Conservation (phyloP, 2,329 filamentous ascomycete species). For the Zopfia rhizophila region DNA sequence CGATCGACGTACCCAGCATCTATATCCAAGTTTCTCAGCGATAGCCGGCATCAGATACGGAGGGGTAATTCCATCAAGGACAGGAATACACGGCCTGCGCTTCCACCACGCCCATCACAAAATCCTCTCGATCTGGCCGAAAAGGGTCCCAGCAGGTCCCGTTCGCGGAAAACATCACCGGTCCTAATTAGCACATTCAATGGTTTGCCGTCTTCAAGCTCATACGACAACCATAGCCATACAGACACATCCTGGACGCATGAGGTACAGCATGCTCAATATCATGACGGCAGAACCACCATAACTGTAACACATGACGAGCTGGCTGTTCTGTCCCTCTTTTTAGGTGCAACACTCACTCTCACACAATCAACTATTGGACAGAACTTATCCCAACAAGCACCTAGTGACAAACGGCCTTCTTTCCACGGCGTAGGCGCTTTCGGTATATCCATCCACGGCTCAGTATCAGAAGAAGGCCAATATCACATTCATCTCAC, state of each 20-base stretch:
- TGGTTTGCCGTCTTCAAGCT: conserved; percentile 18
- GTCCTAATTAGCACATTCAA: conserved; percentile 11
- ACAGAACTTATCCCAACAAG: conserved; percentile 6
- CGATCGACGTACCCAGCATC: conserved; percentile 35
- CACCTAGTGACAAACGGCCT: background rate
- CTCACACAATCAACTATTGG: background rate
- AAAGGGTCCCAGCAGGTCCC: conserved; percentile 17
- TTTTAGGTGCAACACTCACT: conserved; percentile 38
- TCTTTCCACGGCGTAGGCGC: conserved; percentile 30
- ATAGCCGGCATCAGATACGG: conserved; percentile 24
- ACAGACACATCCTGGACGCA: conserved; percentile 36
- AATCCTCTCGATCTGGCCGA: conserved; percentile 21
- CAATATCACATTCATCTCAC: conserved; percentile 33
- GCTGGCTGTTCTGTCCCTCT: conserved; percentile 38
- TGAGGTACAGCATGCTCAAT: conserved; percentile 33
- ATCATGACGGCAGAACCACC: conserved; percentile 22
- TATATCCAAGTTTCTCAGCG: conserved; percentile 35
- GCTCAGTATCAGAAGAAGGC: conserved; percentile 19
- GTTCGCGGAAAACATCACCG: conserved; percentile 14
- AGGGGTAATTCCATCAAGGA: conserved; percentile 23
- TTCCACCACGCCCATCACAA: background rate
- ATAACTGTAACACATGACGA: conserved; percentile 35
- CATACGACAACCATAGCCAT: conserved; percentile 11
- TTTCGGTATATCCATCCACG: conserved; percentile 37
- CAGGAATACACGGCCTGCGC: too few relatives aligned